A percentile compares a stretch with the other conserved stretches of the same genome.
Evolutionary conservation across 495 filamentous ascomycete species (phyloP).

Genomic region (Xylaria acuta): DNA sequence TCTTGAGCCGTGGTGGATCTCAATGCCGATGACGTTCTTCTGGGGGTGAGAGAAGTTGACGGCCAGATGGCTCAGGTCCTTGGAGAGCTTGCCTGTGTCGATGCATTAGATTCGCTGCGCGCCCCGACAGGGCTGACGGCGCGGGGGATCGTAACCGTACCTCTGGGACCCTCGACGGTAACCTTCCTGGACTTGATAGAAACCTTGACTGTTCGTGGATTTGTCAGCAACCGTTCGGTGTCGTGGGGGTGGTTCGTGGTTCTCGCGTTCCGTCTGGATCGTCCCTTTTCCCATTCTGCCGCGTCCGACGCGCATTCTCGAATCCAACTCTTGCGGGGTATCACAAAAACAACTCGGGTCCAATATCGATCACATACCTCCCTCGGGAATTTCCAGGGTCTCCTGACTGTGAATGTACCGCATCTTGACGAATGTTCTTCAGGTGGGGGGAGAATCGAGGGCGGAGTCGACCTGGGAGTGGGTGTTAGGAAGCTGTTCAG

Average conservation of each 20-base stretch:
- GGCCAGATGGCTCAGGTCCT: constrained; percentile 94
- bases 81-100: constrained; percentile 80
- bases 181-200: constrained; percentile 93
- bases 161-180: constrained; percentile 94
- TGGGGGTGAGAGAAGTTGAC: constrained; percentile 90
- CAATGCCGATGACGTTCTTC: constrained; percentile 86
- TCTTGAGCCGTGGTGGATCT: constrained; percentile 95
- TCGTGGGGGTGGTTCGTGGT: constrained; percentile 16
- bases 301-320: background rate
- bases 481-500: constrained; percentile 26
- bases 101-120: constrained; percentile 33
- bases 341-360: background rate
- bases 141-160: constrained; percentile 45
- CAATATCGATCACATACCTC: constrained; percentile 70
- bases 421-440: constrained; percentile 72
- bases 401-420: constrained; percentile 98
- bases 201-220: constrained; percentile 77
- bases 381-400: constrained; percentile 90
- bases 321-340: constrained; percentile 7
- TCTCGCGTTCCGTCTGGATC: constrained; percentile 29
- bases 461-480: constrained; percentile 35
- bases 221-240: constrained; percentile 45
- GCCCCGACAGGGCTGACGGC: background rate
- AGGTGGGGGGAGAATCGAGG: constrained; percentile 39
- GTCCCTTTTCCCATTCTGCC: constrained; percentile 10